Base-by-base conservation (phyloP, 164 flowering plant species). In the Stephania yunnanensis region DNA sequence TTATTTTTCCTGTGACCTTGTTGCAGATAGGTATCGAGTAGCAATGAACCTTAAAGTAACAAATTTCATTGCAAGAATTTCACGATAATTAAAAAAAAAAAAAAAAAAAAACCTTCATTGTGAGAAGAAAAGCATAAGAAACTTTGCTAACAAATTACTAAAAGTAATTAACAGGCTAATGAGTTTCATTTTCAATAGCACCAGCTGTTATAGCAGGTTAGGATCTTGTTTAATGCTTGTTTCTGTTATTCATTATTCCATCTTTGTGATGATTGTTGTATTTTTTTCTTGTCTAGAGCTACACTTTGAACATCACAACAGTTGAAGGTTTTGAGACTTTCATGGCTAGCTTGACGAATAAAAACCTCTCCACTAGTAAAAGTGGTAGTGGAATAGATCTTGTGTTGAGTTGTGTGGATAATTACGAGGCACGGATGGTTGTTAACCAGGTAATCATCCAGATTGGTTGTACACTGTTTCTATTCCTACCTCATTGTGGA, bases 381-480 rank as follows among this genome's bases (percentile, higher is more conserved):
- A 86, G 88, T 81, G 90, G 89, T 15, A 79, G 78, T 66, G 97
- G 99, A 58, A 97, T 95, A 45, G 98, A 95, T 85, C 96, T 95
- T 83, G 98, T 95, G 64, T 83, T 95, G 77, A 93, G 98, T 82
- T 95, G 99, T 81, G 98, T 95, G 1, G 99, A 95, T 83, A 95
- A 95, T 83, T 92, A 95, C 82, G 99, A 95, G 87, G 99, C 99
- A 71, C 87, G 99, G 80, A 95, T 95, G 98, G 98, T 90, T 78
- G 97, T 95, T 66, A 95, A 95, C 82, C 99, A 93, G 99, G 98
- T 95, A 81, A 80, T 69, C 12, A 15, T 66, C 44, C 53, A 68
- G 73, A 7, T 52, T 69, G 8, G 46, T 42, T n/a, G 29, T 15
- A 10, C 10, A 68, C 31, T 20, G 1, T 12, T 7, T 42, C 50